Evolutionary conservation across 2,329 filamentous ascomycete species (phyloP), one percentile per base, ranked within the genome.

Genomic region (Blastomyces parvus): DNA sequence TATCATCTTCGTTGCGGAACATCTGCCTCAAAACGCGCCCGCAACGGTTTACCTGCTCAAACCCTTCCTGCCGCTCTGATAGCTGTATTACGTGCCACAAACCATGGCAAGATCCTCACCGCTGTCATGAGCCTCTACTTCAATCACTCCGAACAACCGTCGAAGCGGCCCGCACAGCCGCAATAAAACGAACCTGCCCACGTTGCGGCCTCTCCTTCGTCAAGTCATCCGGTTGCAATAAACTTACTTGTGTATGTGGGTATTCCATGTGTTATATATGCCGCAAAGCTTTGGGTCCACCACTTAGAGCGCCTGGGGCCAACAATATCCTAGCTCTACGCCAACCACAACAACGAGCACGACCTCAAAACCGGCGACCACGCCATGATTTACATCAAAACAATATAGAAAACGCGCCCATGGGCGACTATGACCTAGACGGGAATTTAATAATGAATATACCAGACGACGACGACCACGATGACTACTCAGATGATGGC

Each of bases 231-330:
- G 94, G 94, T 70, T 99, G 94, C 83, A 99, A 99, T 80, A 97
- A 97, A 78, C 83, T 99, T 50, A 93, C 91, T 6, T 97, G 94
- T 73, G 87, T 91, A 19, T 99, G 94, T 76, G 94, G 94, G 9
- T 97, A 97, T 77, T 88, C 89, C 69, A 97, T 97, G 93, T 99
- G 94, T 74, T 99, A 99, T 72, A 86, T 97, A 57, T 99, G 94
- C 75, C 89, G 94, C 50, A 88, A 88, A 68, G 87, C 90, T 25
- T 70, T 79, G 1, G 73, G 73, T 0, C 67, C 73, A 52, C 71
- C 69, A 0, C 36, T 70, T 9, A 68, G 66, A 52, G 33, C 27
- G 13, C 48, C 33, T 48, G n/a, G 58, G 50, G 42, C 53, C 30
- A 27, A 57, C 56, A 36, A 53, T 13, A 27, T 60, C 25, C 46